These are phyloP conservation scores for Kazachstania taianensis DNA, from an alignment of 805 yeast genomes.

Conservation along the genomic window DNA sequence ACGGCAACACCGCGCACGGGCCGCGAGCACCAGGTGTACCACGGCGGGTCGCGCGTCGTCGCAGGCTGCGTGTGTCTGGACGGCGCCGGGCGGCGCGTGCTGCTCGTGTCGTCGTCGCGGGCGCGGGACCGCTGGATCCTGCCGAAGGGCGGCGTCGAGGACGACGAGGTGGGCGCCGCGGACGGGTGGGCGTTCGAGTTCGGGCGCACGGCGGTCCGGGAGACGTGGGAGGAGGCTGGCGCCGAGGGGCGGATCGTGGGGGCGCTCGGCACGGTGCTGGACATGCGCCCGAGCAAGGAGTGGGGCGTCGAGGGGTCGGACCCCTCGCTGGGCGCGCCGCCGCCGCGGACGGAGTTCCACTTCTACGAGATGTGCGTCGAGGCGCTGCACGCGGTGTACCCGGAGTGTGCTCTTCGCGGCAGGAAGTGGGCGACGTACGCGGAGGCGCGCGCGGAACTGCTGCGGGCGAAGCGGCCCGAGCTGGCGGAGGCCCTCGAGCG, in stretches of 20 bases:
- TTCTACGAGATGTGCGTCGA: slow-evolving; percentile 67
- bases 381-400: slow-evolving; percentile 55
- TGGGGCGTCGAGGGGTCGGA: slow-evolving; percentile 28
- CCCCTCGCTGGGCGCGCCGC: slow-evolving; percentile 27
- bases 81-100: slow-evolving; percentile 45
- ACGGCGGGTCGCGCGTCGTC: slow-evolving; percentile 75
- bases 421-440: slow-evolving; percentile 67
- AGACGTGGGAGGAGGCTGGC: slow-evolving; percentile 98
- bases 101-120: slow-evolving; percentile 69
- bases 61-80: slow-evolving; percentile 85
- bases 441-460: slow-evolving; percentile 55
- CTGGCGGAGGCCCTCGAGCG: slow-evolving; percentile 50
- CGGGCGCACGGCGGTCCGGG: slow-evolving; percentile 57
- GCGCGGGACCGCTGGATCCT: slow-evolving; percentile 69
- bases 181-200: too few species aligned
- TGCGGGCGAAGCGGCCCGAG: slow-evolving; percentile 54
- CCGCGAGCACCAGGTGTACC: slow-evolving; percentile 49
- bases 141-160: slow-evolving; percentile 94
- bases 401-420: slow-evolving; percentile 54
- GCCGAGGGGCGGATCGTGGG: slow-evolving; percentile 52
- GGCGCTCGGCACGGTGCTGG: slow-evolving; percentile 58
- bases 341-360: slow-evolving; percentile 80
- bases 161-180: slow-evolving; percentile 51
- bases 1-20: slow-evolving; percentile 37
- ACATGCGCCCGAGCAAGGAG: slow-evolving; percentile 41